phyloP scores from a whole-genome alignment of 2,329 filamentous ascomycete genomes.

The Westerdykella ornata region DNA sequence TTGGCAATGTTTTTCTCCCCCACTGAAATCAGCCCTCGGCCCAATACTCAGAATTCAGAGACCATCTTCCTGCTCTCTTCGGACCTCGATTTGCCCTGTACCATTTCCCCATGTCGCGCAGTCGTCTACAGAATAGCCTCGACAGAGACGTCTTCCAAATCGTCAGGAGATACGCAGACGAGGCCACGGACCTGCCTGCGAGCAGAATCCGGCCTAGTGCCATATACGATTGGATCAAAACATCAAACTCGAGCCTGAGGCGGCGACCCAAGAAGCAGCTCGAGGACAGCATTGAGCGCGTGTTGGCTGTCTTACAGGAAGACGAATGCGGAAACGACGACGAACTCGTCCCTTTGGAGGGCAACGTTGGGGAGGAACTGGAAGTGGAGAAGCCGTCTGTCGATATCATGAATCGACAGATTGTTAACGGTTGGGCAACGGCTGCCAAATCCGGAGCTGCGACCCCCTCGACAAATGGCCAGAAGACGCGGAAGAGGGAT shows the following conservation, averaged over 20 bases:
- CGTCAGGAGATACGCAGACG: conserved; percentile 67
- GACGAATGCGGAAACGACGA: conserved; percentile 52
- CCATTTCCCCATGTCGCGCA: conserved; percentile 20
- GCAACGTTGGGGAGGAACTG: conserved; percentile 27
- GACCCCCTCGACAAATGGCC: conserved; percentile 24
- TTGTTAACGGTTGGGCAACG: conserved; percentile 52
- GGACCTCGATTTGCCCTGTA: too few species aligned
- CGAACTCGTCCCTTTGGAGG: conserved; percentile 45
- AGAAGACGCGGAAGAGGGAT: conserved; percentile 41
- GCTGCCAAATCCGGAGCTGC: conserved; percentile 33
- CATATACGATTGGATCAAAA: conserved; percentile 73
- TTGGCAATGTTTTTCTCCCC: conserved; percentile 19
- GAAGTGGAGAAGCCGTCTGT: conserved; percentile 20
- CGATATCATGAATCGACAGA: conserved; percentile 61
- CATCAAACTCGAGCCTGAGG: conserved; percentile 79
- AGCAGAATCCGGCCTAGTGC: conserved; percentile 52
- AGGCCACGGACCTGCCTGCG: conserved; percentile 42
- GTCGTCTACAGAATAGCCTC: conserved; percentile 34
- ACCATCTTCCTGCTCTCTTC: too few species aligned
- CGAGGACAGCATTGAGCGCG: conserved; percentile 79
- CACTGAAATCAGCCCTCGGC: too few species aligned
- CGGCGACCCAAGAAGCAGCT: conserved; percentile 73
- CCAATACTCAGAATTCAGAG: too few species aligned
- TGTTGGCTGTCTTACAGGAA: conserved; percentile 63
- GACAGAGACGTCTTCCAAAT: conserved; percentile 63